Conservation (phyloP, 441 rosid genomes). For the Aquilaria agallochum region DNA sequence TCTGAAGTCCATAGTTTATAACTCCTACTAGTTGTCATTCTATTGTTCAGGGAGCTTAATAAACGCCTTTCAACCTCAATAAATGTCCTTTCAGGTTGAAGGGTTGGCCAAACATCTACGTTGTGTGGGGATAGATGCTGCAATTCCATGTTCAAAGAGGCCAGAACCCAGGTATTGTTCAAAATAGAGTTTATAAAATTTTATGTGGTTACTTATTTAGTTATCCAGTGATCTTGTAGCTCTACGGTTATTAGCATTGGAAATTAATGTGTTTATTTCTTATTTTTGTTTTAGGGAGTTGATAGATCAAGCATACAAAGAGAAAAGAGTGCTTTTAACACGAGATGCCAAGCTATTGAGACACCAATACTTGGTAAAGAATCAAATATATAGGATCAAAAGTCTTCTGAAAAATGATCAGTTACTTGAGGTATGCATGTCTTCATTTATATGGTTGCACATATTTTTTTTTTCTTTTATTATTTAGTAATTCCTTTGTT, state of each 20-base stretch:
- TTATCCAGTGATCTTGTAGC: neutral
- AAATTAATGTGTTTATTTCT: constrained; percentile 9
- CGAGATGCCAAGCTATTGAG: constrained; percentile 85
- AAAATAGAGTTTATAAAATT: neutral
- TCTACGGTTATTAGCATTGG: constrained; percentile 3
- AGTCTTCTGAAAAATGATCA: constrained; percentile 87
- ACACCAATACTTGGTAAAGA: constrained; percentile 63
- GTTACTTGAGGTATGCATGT: constrained; percentile 66
- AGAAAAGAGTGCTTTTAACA: constrained; percentile 77
- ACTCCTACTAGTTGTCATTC: neutral
- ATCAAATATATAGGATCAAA: constrained; percentile 76
- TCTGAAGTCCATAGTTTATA: neutral
- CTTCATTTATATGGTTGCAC: neutral
- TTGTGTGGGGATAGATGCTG: constrained; percentile 93
- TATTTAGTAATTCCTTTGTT: neutral
- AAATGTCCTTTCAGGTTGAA: constrained; percentile 52
- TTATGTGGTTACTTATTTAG: constrained; percentile 1
- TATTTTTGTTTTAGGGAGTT: constrained; percentile 50
- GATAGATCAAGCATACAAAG: constrained; percentile 70
- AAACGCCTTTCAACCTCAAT: no score
- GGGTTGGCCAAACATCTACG: constrained; percentile 95
- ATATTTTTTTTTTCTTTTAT: neutral
- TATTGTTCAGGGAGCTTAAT: constrained; percentile 15
- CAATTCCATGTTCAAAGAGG: constrained; percentile 58
- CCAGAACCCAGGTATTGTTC: constrained; percentile 66